Percentiles rank a stretch among this genome's conserved stretches.
Conservation (phyloP, 306 rosid species). For the Trifolium subterraneum region DNA sequence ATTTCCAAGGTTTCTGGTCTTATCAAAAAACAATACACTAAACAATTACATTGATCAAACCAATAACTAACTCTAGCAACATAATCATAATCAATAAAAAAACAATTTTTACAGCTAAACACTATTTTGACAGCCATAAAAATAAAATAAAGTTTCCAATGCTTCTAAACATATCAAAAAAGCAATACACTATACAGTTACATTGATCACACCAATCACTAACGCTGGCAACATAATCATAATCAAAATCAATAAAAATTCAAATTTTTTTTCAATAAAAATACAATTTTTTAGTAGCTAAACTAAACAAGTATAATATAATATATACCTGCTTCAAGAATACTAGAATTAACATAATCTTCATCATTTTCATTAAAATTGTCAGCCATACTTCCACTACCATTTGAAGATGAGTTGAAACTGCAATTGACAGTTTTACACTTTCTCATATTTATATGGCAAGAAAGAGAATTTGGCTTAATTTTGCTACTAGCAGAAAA, state of each 20-base stretch:
- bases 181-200: no score
- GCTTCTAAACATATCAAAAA: no score
- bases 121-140: neutral
- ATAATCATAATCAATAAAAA: neutral
- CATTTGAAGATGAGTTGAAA: slow-evolving; percentile 80
- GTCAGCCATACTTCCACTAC: slow-evolving; percentile 79
- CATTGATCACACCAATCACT: slow-evolving; percentile 3
- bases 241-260: neutral
- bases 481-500: slow-evolving; percentile 47
- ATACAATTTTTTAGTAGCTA: slow-evolving; percentile 12
- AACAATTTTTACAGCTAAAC: neutral
- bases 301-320: neutral
- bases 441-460: slow-evolving; percentile 49
- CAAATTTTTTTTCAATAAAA: no score
- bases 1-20: slow-evolving; percentile 30
- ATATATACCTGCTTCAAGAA: slow-evolving; percentile 92
- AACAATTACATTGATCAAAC: neutral
- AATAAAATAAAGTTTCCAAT: no score
- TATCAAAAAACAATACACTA: slow-evolving; percentile 2
- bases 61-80: neutral
- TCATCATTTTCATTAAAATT: slow-evolving; percentile 87
- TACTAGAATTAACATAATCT: slow-evolving; percentile 86
- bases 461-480: slow-evolving; percentile 49
- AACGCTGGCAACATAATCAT: neutral
- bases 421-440: slow-evolving; percentile 58